Conservation (phyloP, 2,329 filamentous ascomycete genomes). For the Aaosphaeria arxii region DNA sequence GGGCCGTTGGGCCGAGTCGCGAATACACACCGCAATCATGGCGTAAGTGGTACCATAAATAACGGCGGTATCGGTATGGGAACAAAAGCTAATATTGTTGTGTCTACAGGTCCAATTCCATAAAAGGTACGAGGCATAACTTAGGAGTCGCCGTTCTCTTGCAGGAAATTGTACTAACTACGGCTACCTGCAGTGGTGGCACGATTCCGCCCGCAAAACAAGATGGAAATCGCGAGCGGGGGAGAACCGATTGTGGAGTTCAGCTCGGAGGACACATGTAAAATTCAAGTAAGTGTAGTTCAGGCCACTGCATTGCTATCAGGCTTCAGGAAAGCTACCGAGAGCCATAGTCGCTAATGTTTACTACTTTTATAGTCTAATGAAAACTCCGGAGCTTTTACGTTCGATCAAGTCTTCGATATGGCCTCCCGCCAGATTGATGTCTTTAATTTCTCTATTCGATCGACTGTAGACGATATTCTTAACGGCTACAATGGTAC, state of each 20-base stretch:
- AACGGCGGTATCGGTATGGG: constrained; percentile 1
- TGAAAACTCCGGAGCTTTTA: constrained; percentile 78
- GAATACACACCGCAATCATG: constrained; percentile 29
- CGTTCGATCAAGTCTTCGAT: constrained; percentile 96
- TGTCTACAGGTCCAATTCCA: constrained; percentile 40
- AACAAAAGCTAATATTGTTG: constrained; percentile 41
- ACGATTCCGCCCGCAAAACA: constrained; percentile 96
- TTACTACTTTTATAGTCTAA: constrained; percentile 58
- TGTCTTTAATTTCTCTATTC: constrained; percentile 98
- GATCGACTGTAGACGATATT: constrained; percentile 93
- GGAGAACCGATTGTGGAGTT: constrained; percentile 91
- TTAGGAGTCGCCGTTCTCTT: not conserved
- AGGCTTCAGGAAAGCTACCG: too few species aligned
- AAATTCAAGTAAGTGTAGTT: constrained; percentile 64
- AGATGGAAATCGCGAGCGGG: constrained; percentile 83
- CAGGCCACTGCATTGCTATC: not conserved
- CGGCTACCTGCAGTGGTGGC: constrained; percentile 68
- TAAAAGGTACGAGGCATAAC: constrained; percentile 41
- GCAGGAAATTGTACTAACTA: constrained; percentile 10
- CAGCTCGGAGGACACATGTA: constrained; percentile 83
- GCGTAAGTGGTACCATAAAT: constrained; percentile 28
- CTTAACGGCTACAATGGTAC: constrained; percentile 99
- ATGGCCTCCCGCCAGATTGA: constrained; percentile 88
- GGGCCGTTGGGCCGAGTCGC: constrained; percentile 36
- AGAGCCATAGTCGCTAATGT: not conserved